Evolutionary conservation across 768 basidiomycete genomes (phyloP).

Genomic region (Termitomyces sp.): DNA sequence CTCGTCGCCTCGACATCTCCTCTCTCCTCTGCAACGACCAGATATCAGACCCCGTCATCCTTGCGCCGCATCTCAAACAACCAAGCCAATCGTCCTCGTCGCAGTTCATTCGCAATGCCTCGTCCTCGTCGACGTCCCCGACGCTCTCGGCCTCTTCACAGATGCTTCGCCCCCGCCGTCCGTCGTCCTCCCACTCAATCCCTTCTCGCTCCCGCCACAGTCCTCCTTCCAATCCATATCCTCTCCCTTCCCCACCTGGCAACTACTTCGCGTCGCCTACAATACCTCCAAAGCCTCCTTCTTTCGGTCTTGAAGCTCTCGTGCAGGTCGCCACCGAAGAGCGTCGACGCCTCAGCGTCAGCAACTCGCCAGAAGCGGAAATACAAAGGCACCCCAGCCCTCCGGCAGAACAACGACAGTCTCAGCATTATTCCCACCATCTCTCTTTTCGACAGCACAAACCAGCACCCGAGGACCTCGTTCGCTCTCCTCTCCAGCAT

Average conservation of each 20-base stretch:
- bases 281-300: conserved; percentile 15
- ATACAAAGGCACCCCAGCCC: conserved; percentile 14
- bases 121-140: conserved; percentile 10
- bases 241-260: conserved; percentile 9
- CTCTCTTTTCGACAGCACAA: conserved; percentile 10
- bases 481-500: conserved; percentile 10
- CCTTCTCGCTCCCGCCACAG: conserved; percentile 10
- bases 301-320: conserved; percentile 53
- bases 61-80: conserved; percentile 19
- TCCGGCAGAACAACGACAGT: conserved; percentile 17
- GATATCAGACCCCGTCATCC: conserved; percentile 16
- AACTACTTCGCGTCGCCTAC: conserved; percentile 13
- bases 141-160: conserved; percentile 10
- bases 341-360: conserved; percentile 41
- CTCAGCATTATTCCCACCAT: conserved; percentile 13
- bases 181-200: conserved; percentile 9
- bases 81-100: conserved; percentile 14
- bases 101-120: conserved; percentile 9
- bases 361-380: conserved; percentile 16
- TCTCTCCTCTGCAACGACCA: conserved; percentile 63
- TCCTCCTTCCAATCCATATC: conserved; percentile 11
- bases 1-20: conserved; percentile 69
- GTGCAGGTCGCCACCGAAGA: conserved; percentile 70
- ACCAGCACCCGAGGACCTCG: conserved; percentile 2
- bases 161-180: conserved; percentile 12